Percentiles rank a stretch among this genome's conserved stretches.
Evolutionary conservation across 2,329 filamentous ascomycete species (phyloP).

Genomic region (Pseudogymnoascus sp.): DNA sequence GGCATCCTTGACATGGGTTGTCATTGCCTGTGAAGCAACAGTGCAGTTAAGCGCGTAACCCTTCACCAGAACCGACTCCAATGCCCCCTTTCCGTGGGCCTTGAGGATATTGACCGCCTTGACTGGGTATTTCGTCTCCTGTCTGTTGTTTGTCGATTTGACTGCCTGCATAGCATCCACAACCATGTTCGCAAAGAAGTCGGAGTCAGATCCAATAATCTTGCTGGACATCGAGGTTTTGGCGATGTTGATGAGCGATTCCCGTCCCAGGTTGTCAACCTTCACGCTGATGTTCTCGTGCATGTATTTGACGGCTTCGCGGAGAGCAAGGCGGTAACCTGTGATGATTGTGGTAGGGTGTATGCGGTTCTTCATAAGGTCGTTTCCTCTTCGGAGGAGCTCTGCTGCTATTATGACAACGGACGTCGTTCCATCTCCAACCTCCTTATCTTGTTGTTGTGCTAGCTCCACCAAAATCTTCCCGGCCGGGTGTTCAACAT

Average conservation of each 20-base stretch:
- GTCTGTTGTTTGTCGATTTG: slow-evolving; percentile 83
- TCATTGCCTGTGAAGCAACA: slow-evolving; percentile 96
- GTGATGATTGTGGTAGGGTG: slow-evolving; percentile 99
- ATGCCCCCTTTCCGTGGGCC: slow-evolving; percentile 87
- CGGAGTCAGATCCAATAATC: slow-evolving; percentile 90
- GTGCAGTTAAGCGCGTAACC: slow-evolving; percentile 98
- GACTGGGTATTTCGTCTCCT: slow-evolving; percentile 92
- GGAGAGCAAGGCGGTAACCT: slow-evolving; percentile 87
- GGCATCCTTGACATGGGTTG: slow-evolving; percentile 80
- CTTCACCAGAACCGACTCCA: slow-evolving; percentile 85
- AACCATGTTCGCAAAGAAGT: slow-evolving; percentile 96
- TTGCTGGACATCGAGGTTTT: slow-evolving; percentile 99
- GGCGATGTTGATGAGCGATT: slow-evolving; percentile 87
- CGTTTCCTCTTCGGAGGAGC: slow-evolving; percentile 85
- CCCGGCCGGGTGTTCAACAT: slow-evolving; percentile 95
- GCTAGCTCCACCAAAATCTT: slow-evolving; percentile 97
- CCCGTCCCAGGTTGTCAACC: slow-evolving; percentile 82
- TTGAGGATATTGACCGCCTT: slow-evolving; percentile 99
- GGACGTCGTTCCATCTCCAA: slow-evolving; percentile 95
- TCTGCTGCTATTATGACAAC: slow-evolving; percentile 96
- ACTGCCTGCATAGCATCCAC: slow-evolving; percentile 95
- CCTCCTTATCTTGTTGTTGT: slow-evolving; percentile 98
- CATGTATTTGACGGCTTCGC: slow-evolving; percentile 98
- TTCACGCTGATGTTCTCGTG: slow-evolving; percentile 96
- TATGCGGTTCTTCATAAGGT: slow-evolving; percentile 99